A percentile compares a stretch with the other conserved stretches of the same genome.
phyloP scores from a whole-genome alignment of 2,329 filamentous ascomycete species.

The Penicillium sp. region DNA sequence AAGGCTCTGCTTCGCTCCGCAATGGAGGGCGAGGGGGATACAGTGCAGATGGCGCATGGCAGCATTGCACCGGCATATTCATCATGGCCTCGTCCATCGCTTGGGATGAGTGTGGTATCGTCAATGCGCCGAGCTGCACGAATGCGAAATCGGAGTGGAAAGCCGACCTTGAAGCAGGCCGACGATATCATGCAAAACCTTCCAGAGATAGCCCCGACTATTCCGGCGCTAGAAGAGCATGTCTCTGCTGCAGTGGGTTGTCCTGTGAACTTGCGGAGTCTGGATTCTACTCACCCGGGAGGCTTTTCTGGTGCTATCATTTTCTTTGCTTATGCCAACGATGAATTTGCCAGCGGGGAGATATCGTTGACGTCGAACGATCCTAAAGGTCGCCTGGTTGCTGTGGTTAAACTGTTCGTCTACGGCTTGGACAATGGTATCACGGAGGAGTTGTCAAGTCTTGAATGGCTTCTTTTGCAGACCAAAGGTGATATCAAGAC shows the following conservation, averaged over 20 bases:
- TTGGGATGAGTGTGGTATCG: not conserved
- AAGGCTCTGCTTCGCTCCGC: slow-evolving; percentile 1
- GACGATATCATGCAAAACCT: not conserved
- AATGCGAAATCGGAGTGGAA: not conserved
- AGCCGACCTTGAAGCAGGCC: not conserved
- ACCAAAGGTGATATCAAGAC: not conserved
- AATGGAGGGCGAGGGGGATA: not conserved
- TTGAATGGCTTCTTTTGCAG: slow-evolving; percentile 1
- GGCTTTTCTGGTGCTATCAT: slow-evolving; percentile 1
- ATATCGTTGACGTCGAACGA: not conserved
- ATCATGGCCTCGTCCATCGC: not conserved
- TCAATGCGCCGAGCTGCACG: not conserved
- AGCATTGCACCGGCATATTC: not conserved
- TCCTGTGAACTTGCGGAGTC: not conserved
- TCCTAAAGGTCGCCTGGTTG: not conserved
- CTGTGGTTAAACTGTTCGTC: not conserved
- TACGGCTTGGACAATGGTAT: not conserved
- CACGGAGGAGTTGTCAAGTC: slow-evolving; percentile 1
- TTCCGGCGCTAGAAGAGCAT: not conserved
- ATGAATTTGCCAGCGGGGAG: not conserved
- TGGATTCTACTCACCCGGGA: not conserved
- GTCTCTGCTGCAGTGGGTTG: not conserved
- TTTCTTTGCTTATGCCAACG: not conserved
- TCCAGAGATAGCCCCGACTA: not conserved
- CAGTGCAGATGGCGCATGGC: slow-evolving; percentile 1